Conservation (phyloP, 148 eudicot genomes). For the Arctostaphylos glauca region DNA sequence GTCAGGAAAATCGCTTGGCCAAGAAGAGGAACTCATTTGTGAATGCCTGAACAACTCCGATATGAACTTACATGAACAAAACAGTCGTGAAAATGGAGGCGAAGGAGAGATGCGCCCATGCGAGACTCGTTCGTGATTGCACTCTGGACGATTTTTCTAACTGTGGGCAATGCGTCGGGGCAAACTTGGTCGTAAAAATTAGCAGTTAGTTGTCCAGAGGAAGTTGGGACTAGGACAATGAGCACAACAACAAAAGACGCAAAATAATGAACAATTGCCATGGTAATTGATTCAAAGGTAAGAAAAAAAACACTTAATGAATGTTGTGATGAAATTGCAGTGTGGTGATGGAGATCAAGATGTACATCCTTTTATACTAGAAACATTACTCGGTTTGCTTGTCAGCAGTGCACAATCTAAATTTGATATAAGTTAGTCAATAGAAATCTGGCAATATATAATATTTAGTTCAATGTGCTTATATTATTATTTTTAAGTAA, state of each 20-base stretch:
- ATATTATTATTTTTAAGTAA: no score
- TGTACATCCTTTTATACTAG: neutral
- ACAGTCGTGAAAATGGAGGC: conserved; percentile 60
- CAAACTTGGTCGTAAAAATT: conserved; percentile 8
- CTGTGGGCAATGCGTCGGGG: neutral
- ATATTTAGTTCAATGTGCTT: no score
- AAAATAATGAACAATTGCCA: conserved; percentile 4
- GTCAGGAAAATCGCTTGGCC: no score
- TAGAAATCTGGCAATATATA: no score
- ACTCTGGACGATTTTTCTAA: conserved; percentile 11
- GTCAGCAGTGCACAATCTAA: no score
- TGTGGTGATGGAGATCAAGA: neutral
- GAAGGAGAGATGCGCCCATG: conserved; percentile 57
- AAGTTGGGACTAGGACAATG: neutral
- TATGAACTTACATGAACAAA: conserved; percentile 45
- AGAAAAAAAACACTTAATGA: neutral
- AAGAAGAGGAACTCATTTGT: neutral
- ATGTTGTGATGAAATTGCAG: neutral
- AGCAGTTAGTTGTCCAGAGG: conserved; percentile 10
- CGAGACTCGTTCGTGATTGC: conserved; percentile 45
- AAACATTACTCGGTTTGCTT: neutral
- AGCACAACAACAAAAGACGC: neutral
- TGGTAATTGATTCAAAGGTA: neutral
- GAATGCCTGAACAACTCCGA: no score
- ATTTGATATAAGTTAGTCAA: no score